Percentiles rank a stretch among this genome's conserved stretches.
Conservation (phyloP, 192 early-diverging fungal species). For the Entomortierella parvispora region DNA sequence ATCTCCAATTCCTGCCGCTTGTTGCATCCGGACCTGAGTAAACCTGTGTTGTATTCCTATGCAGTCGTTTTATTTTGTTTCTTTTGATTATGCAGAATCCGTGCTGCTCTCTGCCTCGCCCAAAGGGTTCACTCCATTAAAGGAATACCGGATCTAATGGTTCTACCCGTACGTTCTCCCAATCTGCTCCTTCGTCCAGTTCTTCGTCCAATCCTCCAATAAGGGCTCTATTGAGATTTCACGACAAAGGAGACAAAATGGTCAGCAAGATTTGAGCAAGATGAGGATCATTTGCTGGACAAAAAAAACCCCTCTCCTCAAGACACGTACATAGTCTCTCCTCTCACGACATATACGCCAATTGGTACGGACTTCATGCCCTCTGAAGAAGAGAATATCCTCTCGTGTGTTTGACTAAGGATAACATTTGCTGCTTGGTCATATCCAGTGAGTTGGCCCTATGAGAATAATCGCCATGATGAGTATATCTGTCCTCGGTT, state of each 20-base stretch:
- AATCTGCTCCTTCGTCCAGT: constrained; percentile 39
- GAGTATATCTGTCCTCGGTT: no score
- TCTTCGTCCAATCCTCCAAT: constrained; percentile 45
- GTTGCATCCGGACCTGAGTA: no score
- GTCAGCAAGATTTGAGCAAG: not conserved
- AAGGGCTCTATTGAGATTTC: constrained; percentile 9
- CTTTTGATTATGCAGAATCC: no score
- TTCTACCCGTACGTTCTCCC: constrained; percentile 37
- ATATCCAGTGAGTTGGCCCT: constrained; percentile 42
- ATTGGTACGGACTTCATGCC: constrained; percentile 42
- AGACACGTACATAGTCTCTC: constrained; percentile 35
- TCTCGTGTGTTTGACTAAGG: constrained; percentile 39
- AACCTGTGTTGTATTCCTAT: no score
- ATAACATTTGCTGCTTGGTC: constrained; percentile 45
- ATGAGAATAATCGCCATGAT: no score
- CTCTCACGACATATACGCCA: constrained; percentile 44
- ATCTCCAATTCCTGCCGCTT: no score
- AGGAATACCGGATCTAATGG: constrained; percentile 37
- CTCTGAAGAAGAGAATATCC: constrained; percentile 45
- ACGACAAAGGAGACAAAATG: not conserved
- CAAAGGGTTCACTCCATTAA: no score
- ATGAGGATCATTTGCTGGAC: not conserved
- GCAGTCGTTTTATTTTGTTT: no score
- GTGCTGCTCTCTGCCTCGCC: no score
- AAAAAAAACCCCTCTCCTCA: not conserved